phyloP scores from a whole-genome alignment of 495 filamentous ascomycete genomes.

The Hypoxylon subgilvum region DNA sequence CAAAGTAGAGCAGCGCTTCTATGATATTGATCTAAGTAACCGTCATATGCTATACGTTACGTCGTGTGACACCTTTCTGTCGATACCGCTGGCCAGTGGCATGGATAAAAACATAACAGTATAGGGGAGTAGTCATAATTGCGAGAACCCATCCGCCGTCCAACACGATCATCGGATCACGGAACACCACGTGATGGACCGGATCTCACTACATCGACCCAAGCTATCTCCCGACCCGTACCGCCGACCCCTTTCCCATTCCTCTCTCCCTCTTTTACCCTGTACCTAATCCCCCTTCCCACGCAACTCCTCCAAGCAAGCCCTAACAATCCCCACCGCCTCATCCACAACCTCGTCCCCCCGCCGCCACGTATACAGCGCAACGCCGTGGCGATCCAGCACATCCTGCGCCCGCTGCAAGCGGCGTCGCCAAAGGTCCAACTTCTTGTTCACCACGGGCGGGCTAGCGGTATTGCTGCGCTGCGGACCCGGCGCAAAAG shows the following conservation, averaged over 20 bases:
- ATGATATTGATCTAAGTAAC: no score
- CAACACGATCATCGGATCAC: no score
- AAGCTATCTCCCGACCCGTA: no score
- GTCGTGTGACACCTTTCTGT: no score
- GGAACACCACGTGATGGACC: no score
- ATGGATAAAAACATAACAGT: no score
- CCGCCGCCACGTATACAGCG: constrained; percentile 81
- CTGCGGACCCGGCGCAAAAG: background rate
- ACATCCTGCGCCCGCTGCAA: constrained; percentile 76
- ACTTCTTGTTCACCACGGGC: constrained; percentile 68
- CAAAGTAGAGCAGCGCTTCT: no score
- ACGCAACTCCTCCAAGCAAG: constrained; percentile 48
- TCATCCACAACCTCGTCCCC: constrained; percentile 74
- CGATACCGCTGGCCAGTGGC: no score
- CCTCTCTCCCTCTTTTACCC: constrained; percentile 17
- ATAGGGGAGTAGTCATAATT: no score
- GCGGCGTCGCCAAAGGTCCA: constrained; percentile 81
- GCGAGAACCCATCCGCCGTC: no score
- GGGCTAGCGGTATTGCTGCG: constrained; percentile 19
- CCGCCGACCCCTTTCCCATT: constrained; percentile 23
- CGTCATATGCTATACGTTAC: no score
- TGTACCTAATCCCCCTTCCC: constrained; percentile 24
- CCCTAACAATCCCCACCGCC: constrained; percentile 56
- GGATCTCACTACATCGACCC: no score
- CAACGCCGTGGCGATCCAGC: constrained; percentile 70